Conservation (phyloP, 2,329 filamentous ascomycete genomes). For the Neopestalotiopsis rosae region DNA sequence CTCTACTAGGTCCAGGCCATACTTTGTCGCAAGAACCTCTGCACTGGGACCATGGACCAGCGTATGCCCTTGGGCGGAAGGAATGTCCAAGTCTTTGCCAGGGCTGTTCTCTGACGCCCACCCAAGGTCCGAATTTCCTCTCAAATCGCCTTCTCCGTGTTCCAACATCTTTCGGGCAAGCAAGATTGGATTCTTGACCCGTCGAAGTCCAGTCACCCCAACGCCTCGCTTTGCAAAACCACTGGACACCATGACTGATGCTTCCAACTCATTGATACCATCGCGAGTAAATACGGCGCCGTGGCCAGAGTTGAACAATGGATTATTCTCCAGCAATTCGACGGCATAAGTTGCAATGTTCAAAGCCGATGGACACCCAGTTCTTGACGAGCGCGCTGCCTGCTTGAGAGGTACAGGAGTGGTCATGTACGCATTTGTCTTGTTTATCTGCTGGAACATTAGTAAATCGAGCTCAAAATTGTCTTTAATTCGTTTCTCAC, state of each 20-base stretch:
- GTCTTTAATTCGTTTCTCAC: slow-evolving; percentile 43
- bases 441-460: slow-evolving; percentile 43
- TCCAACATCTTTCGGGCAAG: slow-evolving; percentile 76
- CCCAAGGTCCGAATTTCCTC: slow-evolving; percentile 31
- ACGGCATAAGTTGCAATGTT: slow-evolving; percentile 80
- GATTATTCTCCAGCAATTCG: slow-evolving; percentile 75
- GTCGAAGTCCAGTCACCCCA: slow-evolving; percentile 74
- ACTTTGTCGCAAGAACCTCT: slow-evolving; percentile 69
- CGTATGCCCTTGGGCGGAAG: slow-evolving; percentile 70
- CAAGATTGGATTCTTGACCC: slow-evolving; percentile 80
- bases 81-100: slow-evolving; percentile 43
- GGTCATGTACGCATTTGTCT: slow-evolving; percentile 53
- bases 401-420: slow-evolving; percentile 29
- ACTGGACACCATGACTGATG: slow-evolving; percentile 82
- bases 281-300: slow-evolving; percentile 87
- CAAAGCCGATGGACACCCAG: slow-evolving; percentile 63
- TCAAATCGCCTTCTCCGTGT: slow-evolving; percentile 66
- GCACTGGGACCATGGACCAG: slow-evolving; percentile 72
- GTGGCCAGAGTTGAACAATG: slow-evolving; percentile 82
- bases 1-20: slow-evolving; percentile 74
- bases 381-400: slow-evolving; percentile 11
- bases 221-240: slow-evolving; percentile 77
- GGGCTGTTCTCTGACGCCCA: slow-evolving; percentile 23
- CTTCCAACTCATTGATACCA: slow-evolving; percentile 85
- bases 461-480: slow-evolving; percentile 11